A percentile compares a stretch with the other conserved stretches of the same genome.
Conservation (phyloP, 345 rosid species). For the Eucalyptus decipiens region DNA sequence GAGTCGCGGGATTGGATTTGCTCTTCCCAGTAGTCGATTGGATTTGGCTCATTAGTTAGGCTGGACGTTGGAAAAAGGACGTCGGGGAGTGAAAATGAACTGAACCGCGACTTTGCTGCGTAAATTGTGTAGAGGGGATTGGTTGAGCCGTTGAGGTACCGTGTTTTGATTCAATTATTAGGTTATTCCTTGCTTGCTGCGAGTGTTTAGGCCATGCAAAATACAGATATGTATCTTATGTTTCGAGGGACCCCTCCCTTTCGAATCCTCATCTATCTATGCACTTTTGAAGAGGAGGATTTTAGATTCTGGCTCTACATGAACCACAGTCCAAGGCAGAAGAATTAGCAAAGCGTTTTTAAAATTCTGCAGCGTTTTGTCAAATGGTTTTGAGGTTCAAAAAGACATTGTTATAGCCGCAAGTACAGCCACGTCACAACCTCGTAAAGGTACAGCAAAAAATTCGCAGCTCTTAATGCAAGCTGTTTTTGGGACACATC, state of each 20-base stretch:
- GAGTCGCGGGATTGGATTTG: background rate
- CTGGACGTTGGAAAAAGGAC: background rate
- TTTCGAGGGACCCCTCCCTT: background rate
- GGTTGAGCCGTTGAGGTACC: background rate
- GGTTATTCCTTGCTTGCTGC: background rate
- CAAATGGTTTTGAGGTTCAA: background rate
- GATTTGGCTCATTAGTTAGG: background rate
- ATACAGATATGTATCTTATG: background rate
- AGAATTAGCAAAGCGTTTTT: background rate
- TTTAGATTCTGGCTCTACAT: background rate
- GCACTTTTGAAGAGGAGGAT: background rate
- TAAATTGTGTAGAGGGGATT: background rate
- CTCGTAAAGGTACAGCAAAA: background rate
- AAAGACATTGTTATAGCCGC: background rate
- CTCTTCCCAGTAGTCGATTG: background rate
- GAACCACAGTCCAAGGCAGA: background rate
- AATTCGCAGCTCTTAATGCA: background rate
- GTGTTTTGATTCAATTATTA: background rate
- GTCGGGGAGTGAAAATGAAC: background rate
- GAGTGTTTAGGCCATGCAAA: background rate
- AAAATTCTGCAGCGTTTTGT: background rate
- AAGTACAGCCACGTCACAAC: background rate
- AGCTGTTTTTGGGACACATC: background rate
- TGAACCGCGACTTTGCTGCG: background rate
- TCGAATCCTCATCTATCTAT: background rate